Percentiles rank a stretch among this genome's conserved stretches.
Evolutionary conservation across 1,284 basidiomycete genomes (phyloP).

Genomic region (Xanthoconium separans): DNA sequence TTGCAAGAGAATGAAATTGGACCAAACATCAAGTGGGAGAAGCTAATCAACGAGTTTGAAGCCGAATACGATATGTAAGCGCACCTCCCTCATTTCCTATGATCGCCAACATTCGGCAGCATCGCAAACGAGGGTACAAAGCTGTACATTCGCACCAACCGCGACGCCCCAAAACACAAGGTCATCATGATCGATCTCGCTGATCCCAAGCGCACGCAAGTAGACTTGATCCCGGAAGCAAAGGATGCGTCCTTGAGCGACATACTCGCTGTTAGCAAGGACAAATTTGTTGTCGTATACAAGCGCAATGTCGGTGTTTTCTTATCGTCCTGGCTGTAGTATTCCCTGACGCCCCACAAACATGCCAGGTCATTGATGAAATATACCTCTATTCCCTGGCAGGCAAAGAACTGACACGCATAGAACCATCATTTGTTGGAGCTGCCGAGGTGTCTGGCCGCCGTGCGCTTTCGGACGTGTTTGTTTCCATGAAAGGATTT

Average conservation of each 20-base stretch:
- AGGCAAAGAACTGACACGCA: conserved; percentile 56
- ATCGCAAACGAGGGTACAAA: conserved; percentile 66
- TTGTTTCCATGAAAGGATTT: conserved; percentile 69
- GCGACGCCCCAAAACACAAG: conserved; percentile 65
- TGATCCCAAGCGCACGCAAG: conserved; percentile 46
- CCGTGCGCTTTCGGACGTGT: conserved; percentile 65
- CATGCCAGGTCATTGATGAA: conserved; percentile 72
- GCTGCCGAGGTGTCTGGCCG: conserved; percentile 55
- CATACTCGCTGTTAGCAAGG: conserved; percentile 51
- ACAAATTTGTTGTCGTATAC: conserved; percentile 67
- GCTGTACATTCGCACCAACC: conserved; percentile 68
- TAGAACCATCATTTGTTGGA: conserved; percentile 73
- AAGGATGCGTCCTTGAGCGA: conserved; percentile 59
- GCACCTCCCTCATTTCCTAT: background rate
- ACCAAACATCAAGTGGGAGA: conserved; percentile 67
- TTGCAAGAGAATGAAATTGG: conserved; percentile 57
- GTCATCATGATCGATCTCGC: conserved; percentile 66
- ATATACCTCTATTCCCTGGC: conserved; percentile 70
- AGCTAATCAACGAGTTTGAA: conserved; percentile 63
- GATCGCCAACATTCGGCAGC: conserved; percentile 35
- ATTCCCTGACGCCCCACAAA: conserved; percentile 14
- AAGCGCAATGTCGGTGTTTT: conserved; percentile 63
- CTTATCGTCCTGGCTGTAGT: background rate
- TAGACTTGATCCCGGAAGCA: conserved; percentile 74
- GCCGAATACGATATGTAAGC: conserved; percentile 63